phyloP scores from a whole-genome alignment of 1,284 basidiomycete genomes.

The Heterobasidion irregulare region DNA sequence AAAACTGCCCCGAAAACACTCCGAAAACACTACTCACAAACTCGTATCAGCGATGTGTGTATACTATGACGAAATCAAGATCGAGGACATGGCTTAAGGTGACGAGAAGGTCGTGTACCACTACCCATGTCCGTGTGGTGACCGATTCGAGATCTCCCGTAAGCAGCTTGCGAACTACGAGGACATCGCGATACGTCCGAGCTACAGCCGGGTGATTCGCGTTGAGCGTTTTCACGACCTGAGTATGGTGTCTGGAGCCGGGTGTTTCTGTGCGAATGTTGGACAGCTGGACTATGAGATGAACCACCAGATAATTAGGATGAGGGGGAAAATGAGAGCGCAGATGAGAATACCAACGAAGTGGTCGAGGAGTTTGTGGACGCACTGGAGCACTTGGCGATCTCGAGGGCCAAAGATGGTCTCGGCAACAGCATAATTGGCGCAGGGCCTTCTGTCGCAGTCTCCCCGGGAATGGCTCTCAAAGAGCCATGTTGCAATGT shows the following conservation, averaged over 20 bases:
- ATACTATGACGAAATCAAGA: constrained; percentile 87
- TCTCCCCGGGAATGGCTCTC: too few species aligned
- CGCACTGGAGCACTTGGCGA: constrained; percentile 53
- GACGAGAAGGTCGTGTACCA: constrained; percentile 78
- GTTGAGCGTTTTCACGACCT: constrained; percentile 48
- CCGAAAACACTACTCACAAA: too few species aligned
- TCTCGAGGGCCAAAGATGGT: constrained; percentile 24
- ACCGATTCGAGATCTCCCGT: constrained; percentile 96
- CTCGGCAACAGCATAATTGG: constrained; percentile 17
- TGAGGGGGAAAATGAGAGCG: constrained; percentile 26
- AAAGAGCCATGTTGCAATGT: too few species aligned
- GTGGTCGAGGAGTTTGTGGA: constrained; percentile 51
- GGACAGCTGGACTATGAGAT: constrained; percentile 67
- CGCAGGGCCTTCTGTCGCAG: not conserved
- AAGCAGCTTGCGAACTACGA: constrained; percentile 85
- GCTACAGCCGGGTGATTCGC: constrained; percentile 89
- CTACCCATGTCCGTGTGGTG: constrained; percentile 97
- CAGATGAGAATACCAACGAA: constrained; percentile 30
- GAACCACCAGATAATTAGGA: constrained; percentile 44
- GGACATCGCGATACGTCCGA: constrained; percentile 94
- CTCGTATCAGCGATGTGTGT: constrained; percentile 47
- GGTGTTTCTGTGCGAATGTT: not conserved
- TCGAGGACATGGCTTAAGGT: constrained; percentile 95
- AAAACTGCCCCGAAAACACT: too few species aligned
- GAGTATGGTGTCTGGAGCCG: not conserved